These are phyloP conservation scores for Pachysolen tannophilus DNA, from an alignment of 805 yeast genomes.

Conservation along the genomic window DNA sequence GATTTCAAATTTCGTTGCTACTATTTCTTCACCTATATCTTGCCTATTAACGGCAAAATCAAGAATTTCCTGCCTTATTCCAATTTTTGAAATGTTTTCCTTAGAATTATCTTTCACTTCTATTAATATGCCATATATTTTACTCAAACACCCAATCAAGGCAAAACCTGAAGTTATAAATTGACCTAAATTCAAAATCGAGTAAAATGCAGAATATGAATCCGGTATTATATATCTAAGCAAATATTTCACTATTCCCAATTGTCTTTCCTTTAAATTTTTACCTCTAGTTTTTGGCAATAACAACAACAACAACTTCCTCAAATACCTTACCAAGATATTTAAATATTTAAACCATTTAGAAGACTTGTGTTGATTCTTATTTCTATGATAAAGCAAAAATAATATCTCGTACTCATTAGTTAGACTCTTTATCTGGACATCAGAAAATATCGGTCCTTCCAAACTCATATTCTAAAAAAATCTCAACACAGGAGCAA, in stretches of 20 bases:
- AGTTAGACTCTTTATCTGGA: slow-evolving; percentile 11
- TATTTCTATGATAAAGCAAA: slow-evolving; percentile 60
- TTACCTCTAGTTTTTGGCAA: slow-evolving; percentile 8
- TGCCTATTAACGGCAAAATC: slow-evolving; percentile 14
- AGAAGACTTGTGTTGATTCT: slow-evolving; percentile 67
- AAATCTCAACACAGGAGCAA: too few relatives aligned
- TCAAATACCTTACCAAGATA: slow-evolving; percentile 48
- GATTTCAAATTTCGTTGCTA: slow-evolving; percentile 1
- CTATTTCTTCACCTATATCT: slow-evolving; percentile 24
- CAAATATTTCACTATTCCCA: slow-evolving; percentile 18
- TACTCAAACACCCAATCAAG: slow-evolving; percentile 48
- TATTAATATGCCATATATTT: slow-evolving; percentile 25
- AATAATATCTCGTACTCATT: slow-evolving; percentile 55
- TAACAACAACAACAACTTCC: slow-evolving; percentile 31
- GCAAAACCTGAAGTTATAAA: slow-evolving; percentile 69
- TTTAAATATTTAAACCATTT: slow-evolving; percentile 72
- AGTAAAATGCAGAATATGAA: slow-evolving; percentile 55
- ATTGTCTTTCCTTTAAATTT: slow-evolving; percentile 4
- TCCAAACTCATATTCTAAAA: too few relatives aligned
- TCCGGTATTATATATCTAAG: slow-evolving; percentile 29
- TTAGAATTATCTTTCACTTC: slow-evolving; percentile 14
- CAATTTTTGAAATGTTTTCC: slow-evolving; percentile 2
- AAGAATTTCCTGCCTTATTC: slow-evolving; percentile 4
- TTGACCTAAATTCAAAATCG: slow-evolving; percentile 67
- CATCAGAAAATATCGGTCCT: too few relatives aligned